These are phyloP conservation scores for Tricladium varicosporioides DNA, from an alignment of 2,329 filamentous ascomycete genomes.

Conservation along the genomic window DNA sequence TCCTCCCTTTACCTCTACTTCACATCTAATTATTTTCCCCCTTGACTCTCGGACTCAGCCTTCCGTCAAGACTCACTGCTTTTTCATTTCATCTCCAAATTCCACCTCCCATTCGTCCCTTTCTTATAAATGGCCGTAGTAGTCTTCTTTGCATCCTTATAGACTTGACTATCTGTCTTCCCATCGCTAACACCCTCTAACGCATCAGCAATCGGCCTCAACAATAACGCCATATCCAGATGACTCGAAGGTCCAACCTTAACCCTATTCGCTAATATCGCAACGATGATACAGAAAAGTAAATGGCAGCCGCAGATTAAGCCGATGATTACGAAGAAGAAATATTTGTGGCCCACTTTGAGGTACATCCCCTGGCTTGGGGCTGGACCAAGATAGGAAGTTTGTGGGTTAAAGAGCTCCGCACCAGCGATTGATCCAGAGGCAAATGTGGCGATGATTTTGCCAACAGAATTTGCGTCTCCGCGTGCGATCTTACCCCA, in stretches of 20 bases:
- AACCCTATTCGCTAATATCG: slow-evolving; percentile 28
- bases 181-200: slow-evolving; percentile 24
- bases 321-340: slow-evolving; percentile 41
- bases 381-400: slow-evolving; percentile 8
- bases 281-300: slow-evolving; percentile 25
- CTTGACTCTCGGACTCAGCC: not conserved
- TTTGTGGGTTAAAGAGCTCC: slow-evolving; percentile 20
- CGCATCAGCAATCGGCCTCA: slow-evolving; percentile 30
- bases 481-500: slow-evolving; percentile 39
- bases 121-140: slow-evolving; percentile 28
- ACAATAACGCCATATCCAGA: slow-evolving; percentile 27
- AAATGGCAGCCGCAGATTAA: slow-evolving; percentile 25
- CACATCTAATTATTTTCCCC: not conserved
- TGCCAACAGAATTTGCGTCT: slow-evolving; percentile 35
- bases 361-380: slow-evolving; percentile 22
- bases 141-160: slow-evolving; percentile 24
- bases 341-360: slow-evolving; percentile 43
- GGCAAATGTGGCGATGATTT: slow-evolving; percentile 37
- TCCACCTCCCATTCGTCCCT: slow-evolving; percentile 21
- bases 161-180: slow-evolving; percentile 23
- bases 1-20: not conserved
- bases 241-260: slow-evolving; percentile 27
- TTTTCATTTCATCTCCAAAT: slow-evolving; percentile 23
- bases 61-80: no score
- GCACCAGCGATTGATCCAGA: slow-evolving; percentile 32